Percentiles rank a stretch among this genome's conserved stretches.
These are phyloP conservation scores for Daedaleopsis sinensis DNA, from an alignment of 768 basidiomycete species.

Conservation along the genomic window DNA sequence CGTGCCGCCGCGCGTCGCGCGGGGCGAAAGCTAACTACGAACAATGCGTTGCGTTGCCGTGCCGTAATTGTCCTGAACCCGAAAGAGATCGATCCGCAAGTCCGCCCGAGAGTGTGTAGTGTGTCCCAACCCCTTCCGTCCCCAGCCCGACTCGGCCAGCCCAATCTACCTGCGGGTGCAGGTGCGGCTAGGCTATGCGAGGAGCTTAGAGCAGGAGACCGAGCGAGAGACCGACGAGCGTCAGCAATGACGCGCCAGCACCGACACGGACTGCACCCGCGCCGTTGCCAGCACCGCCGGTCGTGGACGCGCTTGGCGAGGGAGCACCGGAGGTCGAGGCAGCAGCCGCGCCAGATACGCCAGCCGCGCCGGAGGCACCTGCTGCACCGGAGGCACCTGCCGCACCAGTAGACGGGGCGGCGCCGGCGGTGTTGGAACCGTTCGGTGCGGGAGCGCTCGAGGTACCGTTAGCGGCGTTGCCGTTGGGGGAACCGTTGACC, in stretches of 20 bases:
- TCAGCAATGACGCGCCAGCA: conserved; percentile 34
- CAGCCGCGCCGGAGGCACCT: no score
- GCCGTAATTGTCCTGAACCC: conserved; percentile 5
- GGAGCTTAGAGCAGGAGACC: conserved; percentile 19
- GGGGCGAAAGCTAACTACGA: neutral
- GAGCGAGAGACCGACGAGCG: conserved; percentile 16
- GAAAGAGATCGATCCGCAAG: neutral
- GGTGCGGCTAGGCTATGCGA: conserved; percentile 3
- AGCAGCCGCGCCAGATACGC: neutral
- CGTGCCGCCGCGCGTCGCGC: conserved; percentile 5
- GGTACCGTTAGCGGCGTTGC: conserved; percentile 10
- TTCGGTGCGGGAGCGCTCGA: conserved; percentile 19
- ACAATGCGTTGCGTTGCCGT: neutral
- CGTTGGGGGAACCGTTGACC: conserved; percentile 15
- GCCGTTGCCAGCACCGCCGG: conserved; percentile 2
- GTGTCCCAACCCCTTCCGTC: neutral
- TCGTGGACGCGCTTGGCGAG: conserved; percentile 12
- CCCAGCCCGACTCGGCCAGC: conserved; percentile 7
- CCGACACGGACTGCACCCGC: conserved; percentile 29
- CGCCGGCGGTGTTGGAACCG: conserved; percentile 1
- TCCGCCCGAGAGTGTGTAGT: neutral
- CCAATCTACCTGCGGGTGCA: conserved; percentile 15
- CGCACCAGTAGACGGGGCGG: conserved; percentile 33
- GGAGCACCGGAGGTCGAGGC: conserved; percentile 5
- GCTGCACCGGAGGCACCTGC: no score